Base-by-base conservation (phyloP, 1,284 basidiomycete species). In the Tetrapyrgos nigripes region DNA sequence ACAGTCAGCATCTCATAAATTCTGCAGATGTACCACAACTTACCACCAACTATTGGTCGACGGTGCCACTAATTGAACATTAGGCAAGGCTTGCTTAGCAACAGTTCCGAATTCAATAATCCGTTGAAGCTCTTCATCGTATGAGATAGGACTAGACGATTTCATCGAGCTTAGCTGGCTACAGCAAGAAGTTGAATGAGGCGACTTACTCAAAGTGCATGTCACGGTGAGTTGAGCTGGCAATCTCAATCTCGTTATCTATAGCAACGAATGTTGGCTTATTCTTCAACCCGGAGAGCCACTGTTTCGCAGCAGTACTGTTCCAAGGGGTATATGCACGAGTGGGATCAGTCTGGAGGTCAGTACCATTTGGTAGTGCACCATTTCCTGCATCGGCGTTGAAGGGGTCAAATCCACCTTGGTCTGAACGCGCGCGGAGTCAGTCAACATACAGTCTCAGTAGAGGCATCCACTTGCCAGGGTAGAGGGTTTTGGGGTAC, bases 201-300 rank as follows among this genome's bases (percentile, higher is more conserved):
- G 13, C 46, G 44, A 63, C 71, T 59, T 62, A 78, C 77, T 64
- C 60, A 4, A 81, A 79, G 62, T 83, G 82, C 79, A 82, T 82
- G 62, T 83, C 81, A 65, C 79, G 78, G 66, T 82, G 81, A 11
- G 80, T 84, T 60, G 64, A 79, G 54, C 70, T 70, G n/a, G 81
- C 78, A 57, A 83, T 83, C 66, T 83, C 82, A 28, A 83, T 83
- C 65, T 82, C 81, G 61, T 83, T 83, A 65, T 83, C 82, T 55
- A 83, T 74, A 10, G 77, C 70, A 24, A 83, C 73, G 45, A 82
- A 71, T 4, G 68, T 69, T 1, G 81, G 81, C 64, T 81, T 82
- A 71, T 82, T 75, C 31, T 64, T 66, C 48, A 83, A 66, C 8
- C 75, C 74, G 11, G 70, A 64, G 4, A 83, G 73, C 81, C 81